phyloP scores from a whole-genome alignment of 192 early-diverging fungal genomes.

The Podila verticillata region DNA sequence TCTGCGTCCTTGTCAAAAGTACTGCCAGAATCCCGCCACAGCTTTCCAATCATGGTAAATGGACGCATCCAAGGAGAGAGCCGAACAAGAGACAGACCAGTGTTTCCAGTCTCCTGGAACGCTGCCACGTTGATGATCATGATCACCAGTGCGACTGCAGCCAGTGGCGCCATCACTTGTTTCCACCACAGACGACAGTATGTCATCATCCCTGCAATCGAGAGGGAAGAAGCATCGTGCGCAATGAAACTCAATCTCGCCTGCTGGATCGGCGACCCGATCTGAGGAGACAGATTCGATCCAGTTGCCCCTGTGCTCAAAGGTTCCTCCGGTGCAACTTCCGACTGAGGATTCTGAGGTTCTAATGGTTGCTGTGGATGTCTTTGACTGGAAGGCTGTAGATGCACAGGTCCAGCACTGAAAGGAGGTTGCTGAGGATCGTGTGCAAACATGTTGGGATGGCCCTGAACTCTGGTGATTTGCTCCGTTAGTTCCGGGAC shows the following conservation, averaged over 20 bases:
- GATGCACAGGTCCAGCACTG: constrained; percentile 2
- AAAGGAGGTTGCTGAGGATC: constrained; percentile 41
- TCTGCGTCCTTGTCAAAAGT: neutral
- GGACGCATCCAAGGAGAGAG: constrained; percentile 21
- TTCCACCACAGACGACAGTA: constrained; percentile 23
- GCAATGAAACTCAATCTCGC: neutral
- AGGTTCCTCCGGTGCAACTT: neutral
- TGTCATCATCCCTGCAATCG: neutral
- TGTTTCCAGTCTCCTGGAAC: constrained; percentile 34
- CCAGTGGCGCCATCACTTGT: constrained; percentile 12
- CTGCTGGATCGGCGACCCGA: constrained; percentile 15
- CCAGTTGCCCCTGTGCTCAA: neutral
- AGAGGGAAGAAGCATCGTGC: constrained; percentile 1
- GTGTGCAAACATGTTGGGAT: constrained; percentile 7
- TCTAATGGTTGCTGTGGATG: constrained; percentile 47
- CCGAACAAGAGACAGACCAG: constrained; percentile 16
- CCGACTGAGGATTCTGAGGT: constrained; percentile 35
- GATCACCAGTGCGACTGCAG: constrained; percentile 8
- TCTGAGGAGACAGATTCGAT: constrained; percentile 26
- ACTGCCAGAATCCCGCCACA: constrained; percentile 17
- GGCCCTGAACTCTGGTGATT: constrained; percentile 3
- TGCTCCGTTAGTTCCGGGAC: neutral
- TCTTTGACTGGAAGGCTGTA: constrained; percentile 23
- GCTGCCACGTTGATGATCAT: constrained; percentile 44
- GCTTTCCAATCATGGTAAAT: constrained; percentile 11